phyloP scores from a whole-genome alignment of 2,329 filamentous ascomycete species.

The Venturia carpophila region DNA sequence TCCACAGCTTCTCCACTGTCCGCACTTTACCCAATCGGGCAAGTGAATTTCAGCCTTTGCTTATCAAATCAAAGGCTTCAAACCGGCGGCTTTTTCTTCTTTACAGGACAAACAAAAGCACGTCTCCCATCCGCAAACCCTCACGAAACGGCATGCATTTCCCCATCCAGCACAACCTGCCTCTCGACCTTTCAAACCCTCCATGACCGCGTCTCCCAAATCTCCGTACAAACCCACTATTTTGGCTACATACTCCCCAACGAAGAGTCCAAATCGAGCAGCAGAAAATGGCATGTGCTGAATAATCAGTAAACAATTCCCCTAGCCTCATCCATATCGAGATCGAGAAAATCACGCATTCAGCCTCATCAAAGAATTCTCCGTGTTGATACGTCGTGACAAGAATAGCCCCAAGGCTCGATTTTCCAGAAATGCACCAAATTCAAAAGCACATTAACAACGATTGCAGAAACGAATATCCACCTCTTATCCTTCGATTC shows the following conservation, averaged over 20 bases:
- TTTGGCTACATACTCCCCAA: constrained; percentile 10
- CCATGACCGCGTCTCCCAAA: not conserved
- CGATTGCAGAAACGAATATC: not conserved
- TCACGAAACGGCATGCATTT: not conserved
- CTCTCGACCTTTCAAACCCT: not conserved
- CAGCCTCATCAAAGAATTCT: not conserved
- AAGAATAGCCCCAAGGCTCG: not conserved
- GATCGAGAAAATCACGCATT: not conserved
- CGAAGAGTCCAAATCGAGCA: not conserved
- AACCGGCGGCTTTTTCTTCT: not conserved
- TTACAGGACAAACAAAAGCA: not conserved
- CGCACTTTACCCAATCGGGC: not conserved
- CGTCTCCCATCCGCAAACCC: not conserved
- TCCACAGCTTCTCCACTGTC: not conserved
- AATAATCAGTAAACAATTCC: not conserved
- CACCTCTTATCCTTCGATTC: not conserved
- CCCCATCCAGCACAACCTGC: not conserved
- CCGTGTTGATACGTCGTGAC: not conserved
- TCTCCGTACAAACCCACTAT: not conserved
- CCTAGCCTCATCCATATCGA: not conserved
- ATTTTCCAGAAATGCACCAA: not conserved
- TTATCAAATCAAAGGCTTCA: not conserved
- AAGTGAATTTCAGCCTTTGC: constrained; percentile 1
- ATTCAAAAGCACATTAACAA: not conserved
- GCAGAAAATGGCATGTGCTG: constrained; percentile 12